A percentile compares a stretch with the other conserved stretches of the same genome.
These are phyloP conservation scores for Talaromyces ruber DNA, from an alignment of 495 filamentous ascomycete genomes.

Conservation along the genomic window DNA sequence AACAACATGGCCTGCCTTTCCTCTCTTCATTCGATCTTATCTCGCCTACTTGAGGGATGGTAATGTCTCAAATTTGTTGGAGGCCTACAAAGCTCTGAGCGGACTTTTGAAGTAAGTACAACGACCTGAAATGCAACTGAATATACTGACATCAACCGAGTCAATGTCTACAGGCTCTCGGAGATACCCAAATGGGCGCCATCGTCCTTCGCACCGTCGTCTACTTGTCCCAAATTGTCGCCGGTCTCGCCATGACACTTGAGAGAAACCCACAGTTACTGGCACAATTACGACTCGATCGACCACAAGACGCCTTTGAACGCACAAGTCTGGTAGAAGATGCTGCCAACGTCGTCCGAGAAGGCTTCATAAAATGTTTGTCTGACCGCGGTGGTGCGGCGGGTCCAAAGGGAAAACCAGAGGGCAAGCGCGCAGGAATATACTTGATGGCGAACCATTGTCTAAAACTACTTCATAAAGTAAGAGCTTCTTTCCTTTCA, in stretches of 20 bases:
- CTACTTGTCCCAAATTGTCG: conserved; percentile 64
- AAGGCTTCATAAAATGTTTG: conserved; percentile 85
- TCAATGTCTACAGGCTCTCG: conserved; percentile 72
- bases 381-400: conserved; percentile 65
- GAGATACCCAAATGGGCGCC: conserved; percentile 66
- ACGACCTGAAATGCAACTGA: too few species aligned
- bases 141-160: conserved; percentile 18
- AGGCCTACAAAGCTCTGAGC: conserved; percentile 66
- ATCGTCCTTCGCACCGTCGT: conserved; percentile 71
- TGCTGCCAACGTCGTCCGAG: conserved; percentile 78
- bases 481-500: too few species aligned
- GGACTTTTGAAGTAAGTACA: conserved; percentile 58
- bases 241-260: conserved; percentile 71
- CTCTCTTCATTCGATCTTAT: conserved; percentile 70
- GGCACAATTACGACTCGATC: conserved; percentile 42
- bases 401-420: conserved; percentile 46
- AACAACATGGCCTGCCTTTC: conserved; percentile 65
- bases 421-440: conserved; percentile 79
- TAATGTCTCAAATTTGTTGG: conserved; percentile 62
- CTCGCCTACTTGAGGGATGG: conserved; percentile 72
- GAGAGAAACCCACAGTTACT: conserved; percentile 66
- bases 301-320: conserved; percentile 41
- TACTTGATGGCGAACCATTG: conserved; percentile 88
- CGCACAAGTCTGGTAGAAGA: conserved; percentile 72
- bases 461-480: conserved; percentile 80